Evolutionary conservation across 2,329 filamentous ascomycete species (phyloP).

Genomic region (Talaromyces sp.): DNA sequence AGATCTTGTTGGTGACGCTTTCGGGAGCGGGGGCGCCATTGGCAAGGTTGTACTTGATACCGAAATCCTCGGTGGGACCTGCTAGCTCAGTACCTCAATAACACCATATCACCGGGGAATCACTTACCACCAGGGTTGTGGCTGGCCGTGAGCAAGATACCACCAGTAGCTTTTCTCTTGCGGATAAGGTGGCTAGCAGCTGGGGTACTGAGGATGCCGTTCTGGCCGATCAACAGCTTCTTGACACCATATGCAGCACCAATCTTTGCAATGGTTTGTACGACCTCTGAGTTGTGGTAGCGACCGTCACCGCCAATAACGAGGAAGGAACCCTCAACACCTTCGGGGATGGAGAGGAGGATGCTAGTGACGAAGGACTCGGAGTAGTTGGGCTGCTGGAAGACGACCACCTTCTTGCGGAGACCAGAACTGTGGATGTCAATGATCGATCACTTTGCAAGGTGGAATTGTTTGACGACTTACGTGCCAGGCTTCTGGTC

Average conservation of each 20-base stretch:
- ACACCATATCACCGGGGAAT: neutral
- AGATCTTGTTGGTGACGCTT: constrained; percentile 97
- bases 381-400: constrained; percentile 92
- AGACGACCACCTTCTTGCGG: constrained; percentile 97
- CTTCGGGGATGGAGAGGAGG: constrained; percentile 93
- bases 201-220: constrained; percentile 94
- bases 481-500: constrained; percentile 99
- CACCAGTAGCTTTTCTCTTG: constrained; percentile 89
- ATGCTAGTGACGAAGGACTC: constrained; percentile 94
- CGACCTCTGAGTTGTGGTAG: constrained; percentile 94
- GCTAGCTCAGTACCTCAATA: neutral
- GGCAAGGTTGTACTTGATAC: constrained; percentile 98
- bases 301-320: constrained; percentile 97
- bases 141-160: constrained; percentile 93
- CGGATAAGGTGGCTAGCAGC: constrained; percentile 95
- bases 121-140: constrained; percentile 92
- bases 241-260: constrained; percentile 95
- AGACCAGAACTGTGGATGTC: constrained; percentile 73
- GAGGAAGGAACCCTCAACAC: constrained; percentile 79
- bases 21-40: constrained; percentile 96
- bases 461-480: constrained; percentile 46
- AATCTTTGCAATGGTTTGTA: constrained; percentile 96
- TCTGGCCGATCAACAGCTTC: constrained; percentile 94
- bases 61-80: constrained; percentile 94
- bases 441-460: neutral